Conservation (phyloP, 495 filamentous ascomycete species). For the Neurospora sp. region DNA sequence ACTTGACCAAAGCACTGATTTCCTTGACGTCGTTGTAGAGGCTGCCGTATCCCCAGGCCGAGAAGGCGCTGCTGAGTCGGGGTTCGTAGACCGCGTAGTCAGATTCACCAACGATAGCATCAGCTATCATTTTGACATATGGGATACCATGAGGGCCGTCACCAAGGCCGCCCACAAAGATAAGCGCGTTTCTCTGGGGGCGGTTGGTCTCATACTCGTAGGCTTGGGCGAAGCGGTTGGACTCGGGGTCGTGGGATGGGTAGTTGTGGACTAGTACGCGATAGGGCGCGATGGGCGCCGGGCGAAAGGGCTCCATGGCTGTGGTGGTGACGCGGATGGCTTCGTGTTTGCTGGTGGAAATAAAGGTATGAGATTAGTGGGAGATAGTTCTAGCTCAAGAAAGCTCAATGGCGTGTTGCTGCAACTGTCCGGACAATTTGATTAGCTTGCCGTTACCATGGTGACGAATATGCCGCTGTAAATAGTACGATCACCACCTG, state of each 20-base stretch:
- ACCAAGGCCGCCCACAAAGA: slow-evolving; percentile 78
- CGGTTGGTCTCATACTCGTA: slow-evolving; percentile 5
- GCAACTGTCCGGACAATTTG: background rate
- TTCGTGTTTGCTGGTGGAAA: background rate
- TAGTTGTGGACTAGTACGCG: background rate
- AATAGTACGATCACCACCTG: background rate
- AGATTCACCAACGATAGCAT: slow-evolving; percentile 25
- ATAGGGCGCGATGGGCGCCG: background rate
- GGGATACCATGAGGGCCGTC: slow-evolving; percentile 68
- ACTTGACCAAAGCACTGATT: slow-evolving; percentile 58
- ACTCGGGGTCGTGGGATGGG: background rate
- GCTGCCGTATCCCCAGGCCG: slow-evolving; percentile 60
- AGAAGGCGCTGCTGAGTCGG: slow-evolving; percentile 44
- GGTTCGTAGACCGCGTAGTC: slow-evolving; percentile 34
- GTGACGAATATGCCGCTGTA: background rate
- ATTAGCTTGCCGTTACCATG: background rate
- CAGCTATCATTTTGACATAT: slow-evolving; percentile 52
- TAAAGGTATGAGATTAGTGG: background rate
- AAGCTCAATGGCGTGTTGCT: background rate
- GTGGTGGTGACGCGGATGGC: background rate
- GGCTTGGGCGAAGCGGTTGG: background rate
- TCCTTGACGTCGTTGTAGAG: slow-evolving; percentile 65
- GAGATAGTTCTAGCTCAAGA: background rate
- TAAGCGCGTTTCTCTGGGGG: slow-evolving; percentile 45
- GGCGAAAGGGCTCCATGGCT: background rate